Base-by-base conservation (phyloP, 2,329 filamentous ascomycete genomes). In the Trichoderma pleuroti region DNA sequence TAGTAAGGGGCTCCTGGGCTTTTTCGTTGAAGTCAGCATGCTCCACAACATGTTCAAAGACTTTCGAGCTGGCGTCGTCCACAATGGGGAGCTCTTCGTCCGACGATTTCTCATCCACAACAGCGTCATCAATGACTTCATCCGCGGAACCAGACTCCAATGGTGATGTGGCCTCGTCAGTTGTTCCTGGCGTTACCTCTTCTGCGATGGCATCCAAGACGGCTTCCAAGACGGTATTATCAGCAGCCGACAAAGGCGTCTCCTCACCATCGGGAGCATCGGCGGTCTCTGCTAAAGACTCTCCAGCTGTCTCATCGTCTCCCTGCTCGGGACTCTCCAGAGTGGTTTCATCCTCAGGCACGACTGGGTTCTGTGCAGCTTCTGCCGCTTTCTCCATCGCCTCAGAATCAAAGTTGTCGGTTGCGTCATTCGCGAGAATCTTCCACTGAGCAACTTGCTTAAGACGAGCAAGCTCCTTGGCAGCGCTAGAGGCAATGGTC, bases 401-500 rank as follows among this genome's bases (percentile, higher is more conserved):
- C 64, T 90, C 90, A 59, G 87, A 89, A 61, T 91, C 90, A 76
- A 97, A 98, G 78, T 97, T 90, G 65, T 96, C 90, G 14, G 88
- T 91, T 3, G 86, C 83, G 78, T 98, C 95, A 42, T 86, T 83
- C 9, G 92, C 90, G 46, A 86, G 85, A 52, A 97, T 87, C 83
- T 98, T 98, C 91, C 92, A 97, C 72, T 86, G 86, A 9, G 92
- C 92, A 71, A 96, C 92, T 73, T 94, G 90, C 86, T 96, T 97
- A 36, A 99, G 84, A 54, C 91, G 87, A 39, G 86, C 86, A 30
- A 99, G 86, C 78, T 98, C 93, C 76, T 89, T 90, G 18, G 94
- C 95, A 21, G 94, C 91, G 36, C 88, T 83, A 71, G 93, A 90
- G 5, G 96, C 94, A 72, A 93, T 84, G 21, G 86, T 85, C 93